Base-by-base conservation (phyloP, 2,329 filamentous ascomycete genomes). In the Hymenoscyphus infarciens region DNA sequence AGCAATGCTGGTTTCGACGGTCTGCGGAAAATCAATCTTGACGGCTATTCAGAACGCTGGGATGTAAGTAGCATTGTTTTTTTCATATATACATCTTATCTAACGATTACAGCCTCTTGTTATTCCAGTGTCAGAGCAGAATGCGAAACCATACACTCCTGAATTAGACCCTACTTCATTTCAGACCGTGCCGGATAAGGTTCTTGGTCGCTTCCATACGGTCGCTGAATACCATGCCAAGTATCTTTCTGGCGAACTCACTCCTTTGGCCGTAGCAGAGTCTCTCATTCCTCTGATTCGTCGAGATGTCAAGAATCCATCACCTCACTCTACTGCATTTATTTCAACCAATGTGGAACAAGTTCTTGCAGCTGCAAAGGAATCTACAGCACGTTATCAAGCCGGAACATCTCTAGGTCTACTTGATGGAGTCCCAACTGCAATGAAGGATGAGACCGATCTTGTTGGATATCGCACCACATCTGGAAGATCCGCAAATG, bases 371-470 rank as follows among this genome's bases (percentile, higher is more conserved):
- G 88, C 91, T 0, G 92, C 92, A 0, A 82, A 82, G 68, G 89
- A 83, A 7, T 95, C 91, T 1, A 89, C 91, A 0, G 80, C 84
- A 72, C 81, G 92, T 55, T 96, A 89, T 75, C 84, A 85, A 63
- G 78, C 81, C 16, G 89, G 90, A 0, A 81, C 82, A 65, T 82
- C 87, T 0, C 75, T 92, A 16, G 82, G 90, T 13, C 77, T 90
- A 5, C 78, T 96, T 7, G 92, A 97, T 70, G 92, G 92, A 13
- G 85, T 96, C 0, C 92, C 92, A 0, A 83, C 96, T 57, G 89
- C 88, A 0, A 84, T 95, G 69, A 96, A 97, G 77, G 92, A 96
- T 72, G 91, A 96, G 71, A 82, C 88, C 16, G 82, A 92, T 72
- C 76, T 94, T 27, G 83, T 85, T n/a, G 90, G 89, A 0, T 92